Evolutionary conservation across 2,329 filamentous ascomycete species (phyloP).

Genomic region (Clonostachys rosea): DNA sequence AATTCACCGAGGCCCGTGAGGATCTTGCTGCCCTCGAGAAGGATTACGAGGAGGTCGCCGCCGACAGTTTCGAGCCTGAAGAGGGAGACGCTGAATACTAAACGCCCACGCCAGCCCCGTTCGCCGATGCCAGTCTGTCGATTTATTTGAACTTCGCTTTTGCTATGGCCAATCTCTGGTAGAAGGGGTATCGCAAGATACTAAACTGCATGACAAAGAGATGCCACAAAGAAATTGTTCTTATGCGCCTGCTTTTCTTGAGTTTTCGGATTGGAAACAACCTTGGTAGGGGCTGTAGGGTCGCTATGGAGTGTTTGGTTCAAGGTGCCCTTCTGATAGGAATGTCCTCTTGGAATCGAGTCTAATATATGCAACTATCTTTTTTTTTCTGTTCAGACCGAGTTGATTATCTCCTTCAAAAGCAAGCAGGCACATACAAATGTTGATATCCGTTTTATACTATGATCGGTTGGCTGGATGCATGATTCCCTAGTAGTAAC

Average conservation of each 20-base stretch:
- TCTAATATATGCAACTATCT: conserved; percentile 20
- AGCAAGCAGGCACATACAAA: conserved; percentile 21
- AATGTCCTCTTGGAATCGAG: conserved; percentile 14
- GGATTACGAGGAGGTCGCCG: conserved; percentile 82
- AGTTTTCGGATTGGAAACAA: no score
- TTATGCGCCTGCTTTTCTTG: no score
- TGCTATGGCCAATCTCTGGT: no score
- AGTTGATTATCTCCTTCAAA: conserved; percentile 4
- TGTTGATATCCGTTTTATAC: conserved; percentile 17
- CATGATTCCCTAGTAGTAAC: neutral
- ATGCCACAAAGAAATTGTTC: no score
- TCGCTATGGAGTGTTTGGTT: no score
- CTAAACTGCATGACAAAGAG: no score
- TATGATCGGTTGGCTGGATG: neutral
- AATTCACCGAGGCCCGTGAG: conserved; percentile 84
- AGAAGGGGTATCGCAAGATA: no score
- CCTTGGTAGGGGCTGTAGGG: no score
- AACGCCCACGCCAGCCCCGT: conserved; percentile 3
- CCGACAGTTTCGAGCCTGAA: conserved; percentile 62
- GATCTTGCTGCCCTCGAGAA: conserved; percentile 81
- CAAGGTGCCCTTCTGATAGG: neutral
- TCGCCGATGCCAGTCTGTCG: no score
- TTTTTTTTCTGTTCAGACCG: conserved; percentile 5
- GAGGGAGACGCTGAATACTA: conserved; percentile 74
- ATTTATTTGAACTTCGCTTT: no score